Conservation (phyloP, 441 rosid genomes). For the Viola pubescens region DNA sequence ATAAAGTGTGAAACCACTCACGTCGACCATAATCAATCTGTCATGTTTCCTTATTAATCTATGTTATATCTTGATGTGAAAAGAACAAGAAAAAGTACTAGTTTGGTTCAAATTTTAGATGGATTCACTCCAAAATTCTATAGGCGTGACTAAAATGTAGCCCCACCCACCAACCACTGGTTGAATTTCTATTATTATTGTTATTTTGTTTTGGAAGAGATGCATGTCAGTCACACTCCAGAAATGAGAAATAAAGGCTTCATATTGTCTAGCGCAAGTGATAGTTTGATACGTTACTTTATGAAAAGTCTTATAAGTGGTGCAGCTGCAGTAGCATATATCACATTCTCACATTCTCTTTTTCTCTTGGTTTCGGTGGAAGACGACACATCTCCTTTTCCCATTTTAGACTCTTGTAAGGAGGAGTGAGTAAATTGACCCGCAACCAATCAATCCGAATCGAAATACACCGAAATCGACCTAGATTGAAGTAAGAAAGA, state of each 20-base stretch:
- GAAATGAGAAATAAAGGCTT: constrained; percentile 3
- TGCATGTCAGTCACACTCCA: constrained; percentile 19
- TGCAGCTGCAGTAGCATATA: background rate
- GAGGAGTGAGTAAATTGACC: too few species aligned
- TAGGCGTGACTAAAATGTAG: constrained; percentile 10
- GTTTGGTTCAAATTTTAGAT: too few species aligned
- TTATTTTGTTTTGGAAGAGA: constrained; percentile 9
- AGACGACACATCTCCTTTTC: constrained; percentile 17
- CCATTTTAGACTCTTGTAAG: constrained; percentile 13
- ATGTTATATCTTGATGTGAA: too few species aligned
- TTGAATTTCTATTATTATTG: background rate
- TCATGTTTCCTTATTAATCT: too few species aligned
- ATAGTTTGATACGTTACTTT: constrained; percentile 19
- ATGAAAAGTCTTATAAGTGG: constrained; percentile 27
- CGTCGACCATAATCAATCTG: too few species aligned
- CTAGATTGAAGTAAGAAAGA: too few species aligned
- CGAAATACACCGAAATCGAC: too few species aligned
- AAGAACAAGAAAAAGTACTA: too few species aligned
- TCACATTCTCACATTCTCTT: background rate
- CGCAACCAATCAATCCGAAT: too few species aligned
- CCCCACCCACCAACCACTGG: constrained; percentile 19
- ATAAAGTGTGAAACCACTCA: too few species aligned
- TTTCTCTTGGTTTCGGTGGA: constrained; percentile 18
- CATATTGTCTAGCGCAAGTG: constrained; percentile 2
- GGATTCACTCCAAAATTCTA: too few species aligned